phyloP scores from a whole-genome alignment of 2,329 filamentous ascomycete genomes.

The Fusarium penzigii region DNA sequence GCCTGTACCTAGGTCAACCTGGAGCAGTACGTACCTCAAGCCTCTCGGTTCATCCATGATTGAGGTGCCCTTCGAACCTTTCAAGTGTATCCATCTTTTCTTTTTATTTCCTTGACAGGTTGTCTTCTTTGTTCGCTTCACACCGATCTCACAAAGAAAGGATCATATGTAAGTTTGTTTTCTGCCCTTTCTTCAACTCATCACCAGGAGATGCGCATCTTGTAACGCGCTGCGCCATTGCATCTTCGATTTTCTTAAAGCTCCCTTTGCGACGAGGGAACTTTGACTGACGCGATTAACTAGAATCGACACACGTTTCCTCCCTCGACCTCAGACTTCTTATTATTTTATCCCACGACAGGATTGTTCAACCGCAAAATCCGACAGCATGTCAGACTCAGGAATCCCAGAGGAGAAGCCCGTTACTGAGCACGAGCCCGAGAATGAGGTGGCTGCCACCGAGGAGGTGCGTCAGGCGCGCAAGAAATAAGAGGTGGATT shows the following conservation, averaged over 20 bases:
- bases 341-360: background rate
- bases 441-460: conserved; percentile 32
- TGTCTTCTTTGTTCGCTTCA: conserved; percentile 1
- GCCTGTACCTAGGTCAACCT: too few relatives aligned
- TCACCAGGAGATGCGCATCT: conserved; percentile 11
- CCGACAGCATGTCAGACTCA: conserved; percentile 34
- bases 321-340: too few relatives aligned
- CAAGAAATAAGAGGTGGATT: conserved; percentile 27
- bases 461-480: conserved; percentile 40
- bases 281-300: conserved; percentile 9
- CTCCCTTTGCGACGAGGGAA: background rate
- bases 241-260: background rate
- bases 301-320: background rate
- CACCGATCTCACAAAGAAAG: background rate
- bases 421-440: conserved; percentile 32
- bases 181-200: background rate
- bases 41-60: background rate
- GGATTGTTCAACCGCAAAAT: background rate
- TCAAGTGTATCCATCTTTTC: background rate
- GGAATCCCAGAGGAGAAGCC: conserved; percentile 35
- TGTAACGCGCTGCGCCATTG: conserved; percentile 1
- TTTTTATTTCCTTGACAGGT: conserved; percentile 6
- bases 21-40: conserved; percentile 6
- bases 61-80: conserved; percentile 11
- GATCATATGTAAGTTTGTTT: background rate